Base-by-base conservation (phyloP, 2,329 filamentous ascomycete species). In the Chaetomium sp. region DNA sequence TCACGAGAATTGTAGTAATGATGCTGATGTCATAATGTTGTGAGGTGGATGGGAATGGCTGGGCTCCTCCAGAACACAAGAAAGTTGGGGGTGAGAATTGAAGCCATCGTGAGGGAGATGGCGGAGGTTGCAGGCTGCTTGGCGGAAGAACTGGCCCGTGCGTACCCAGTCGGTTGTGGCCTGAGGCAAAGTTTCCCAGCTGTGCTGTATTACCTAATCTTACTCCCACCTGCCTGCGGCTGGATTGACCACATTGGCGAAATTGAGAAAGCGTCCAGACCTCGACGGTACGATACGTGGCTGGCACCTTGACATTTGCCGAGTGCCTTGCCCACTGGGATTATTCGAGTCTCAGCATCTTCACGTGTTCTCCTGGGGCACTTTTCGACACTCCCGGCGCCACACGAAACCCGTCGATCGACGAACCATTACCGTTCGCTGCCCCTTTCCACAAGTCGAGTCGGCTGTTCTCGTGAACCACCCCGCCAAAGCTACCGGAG, bases 171-270 rank as follows among this genome's bases (percentile, higher is more conserved):
- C 5, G 1, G 1, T 21, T 59, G 23, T 19, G 27, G 25, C 63
- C 62, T 64, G n/a, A 65, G 66, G 63, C 63, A 60, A 6, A 59
- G 42, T 10, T 51, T 13, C 29, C 23, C 33, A 55, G 54, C 21
- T 23, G 3, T 2, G 54, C 21, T 23, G 3, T 2, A 29, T 71
- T 70, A 70, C 64, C 31, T 72, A 72, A 72, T 67, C 53, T 27
- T n/a, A 4, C 5, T n/a, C n/a, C 38, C 38, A 42, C 60, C 68
- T 66, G 65, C 66, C 29, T 64, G 65, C 65, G 64, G 62, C 63
- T 63, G 63, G 69, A 66, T 47, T 67, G 69, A 72, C 71, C 71
- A 72, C 68, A 72, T 71, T 68, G 67, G 70, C 68, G 71, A 72
- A 72, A 69, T 72, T 72, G 68, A 64, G 63, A 57, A 68, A 59